Conservation (phyloP, 2,329 filamentous ascomycete species). For the Calycina herbarum region DNA sequence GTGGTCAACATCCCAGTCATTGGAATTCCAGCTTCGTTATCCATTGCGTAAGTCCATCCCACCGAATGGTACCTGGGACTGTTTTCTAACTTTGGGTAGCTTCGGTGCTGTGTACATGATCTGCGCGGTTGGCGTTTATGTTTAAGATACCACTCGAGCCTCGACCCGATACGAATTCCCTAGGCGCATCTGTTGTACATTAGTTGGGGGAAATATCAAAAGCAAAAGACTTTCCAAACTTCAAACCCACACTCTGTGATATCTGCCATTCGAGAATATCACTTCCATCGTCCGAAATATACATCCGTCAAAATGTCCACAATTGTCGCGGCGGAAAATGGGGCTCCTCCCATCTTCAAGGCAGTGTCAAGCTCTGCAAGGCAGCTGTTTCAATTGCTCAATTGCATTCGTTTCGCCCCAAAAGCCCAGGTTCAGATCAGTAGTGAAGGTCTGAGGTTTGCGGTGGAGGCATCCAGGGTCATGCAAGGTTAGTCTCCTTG, state of each 20-base stretch:
- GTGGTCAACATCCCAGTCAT: conserved; percentile 73
- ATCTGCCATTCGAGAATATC: conserved; percentile 5
- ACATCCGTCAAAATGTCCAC: conserved; percentile 32
- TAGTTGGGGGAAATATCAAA: conserved; percentile 36
- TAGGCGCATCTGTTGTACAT: conserved; percentile 35
- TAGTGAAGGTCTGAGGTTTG: conserved; percentile 81
- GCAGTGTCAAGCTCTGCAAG: conserved; percentile 77
- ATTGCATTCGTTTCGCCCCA: conserved; percentile 56
- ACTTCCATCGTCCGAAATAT: neutral
- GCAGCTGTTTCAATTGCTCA: conserved; percentile 65
- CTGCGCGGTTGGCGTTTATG: conserved; percentile 97
- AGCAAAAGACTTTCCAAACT: conserved; percentile 6
- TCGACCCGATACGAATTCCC: conserved; percentile 28
- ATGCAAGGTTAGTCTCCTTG: conserved; percentile 73
- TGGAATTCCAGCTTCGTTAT: conserved; percentile 82
- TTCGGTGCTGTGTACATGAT: conserved; percentile 98
- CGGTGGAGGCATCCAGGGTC: conserved; percentile 82
- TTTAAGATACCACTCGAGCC: conserved; percentile 50
- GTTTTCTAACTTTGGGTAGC: conserved; percentile 47
- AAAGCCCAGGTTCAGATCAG: conserved; percentile 72
- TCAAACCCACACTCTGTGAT: conserved; percentile 6
- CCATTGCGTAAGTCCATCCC: conserved; percentile 72
- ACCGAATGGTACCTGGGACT: conserved; percentile 8
- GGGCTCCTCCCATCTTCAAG: conserved; percentile 59
- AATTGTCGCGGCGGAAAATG: conserved; percentile 26